Conservation (phyloP, 768 basidiomycete genomes). For the Psilocybe azurescens region DNA sequence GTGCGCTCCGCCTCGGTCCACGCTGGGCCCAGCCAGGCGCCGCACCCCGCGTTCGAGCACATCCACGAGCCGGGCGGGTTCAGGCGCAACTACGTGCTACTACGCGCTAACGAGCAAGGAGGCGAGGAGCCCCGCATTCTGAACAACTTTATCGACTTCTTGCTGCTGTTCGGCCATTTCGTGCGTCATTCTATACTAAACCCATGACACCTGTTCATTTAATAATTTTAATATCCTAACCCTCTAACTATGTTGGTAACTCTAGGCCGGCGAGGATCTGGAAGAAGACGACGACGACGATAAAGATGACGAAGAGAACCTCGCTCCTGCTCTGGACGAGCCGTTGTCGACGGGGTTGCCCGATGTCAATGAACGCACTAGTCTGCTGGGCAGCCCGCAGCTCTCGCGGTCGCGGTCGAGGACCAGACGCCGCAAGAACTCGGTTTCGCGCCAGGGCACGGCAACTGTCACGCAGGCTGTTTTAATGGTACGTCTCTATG, state of each 20-base stretch:
- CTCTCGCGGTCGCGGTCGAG: slow-evolving; percentile 41
- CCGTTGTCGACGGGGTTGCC: slow-evolving; percentile 21
- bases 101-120: slow-evolving; percentile 61
- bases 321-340: background rate
- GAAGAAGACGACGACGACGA: slow-evolving; percentile 89
- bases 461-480: slow-evolving; percentile 92
- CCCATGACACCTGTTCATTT: too few relatives aligned
- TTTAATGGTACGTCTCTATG: slow-evolving; percentile 87
- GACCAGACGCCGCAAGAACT: slow-evolving; percentile 58
- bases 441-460: slow-evolving; percentile 74
- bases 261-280: slow-evolving; percentile 87
- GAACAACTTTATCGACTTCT: slow-evolving; percentile 93
- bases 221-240: too few relatives aligned
- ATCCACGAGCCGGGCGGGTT: slow-evolving; percentile 97
- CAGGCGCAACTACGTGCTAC: slow-evolving; percentile 83
- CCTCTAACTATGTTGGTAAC: too few relatives aligned
- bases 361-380: slow-evolving; percentile 54
- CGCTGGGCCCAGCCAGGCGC: slow-evolving; percentile 55
- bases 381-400: slow-evolving; percentile 47
- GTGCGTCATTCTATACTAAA: slow-evolving; percentile 52
- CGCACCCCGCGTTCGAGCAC: slow-evolving; percentile 85
- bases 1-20: slow-evolving; percentile 69
- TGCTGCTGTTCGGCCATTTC: slow-evolving; percentile 95
- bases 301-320: slow-evolving; percentile 62
- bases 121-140: slow-evolving; percentile 65